A percentile compares a stretch with the other conserved stretches of the same genome.
phyloP scores from a whole-genome alignment of 179 eudicot genomes.

The Silene coronaria region DNA sequence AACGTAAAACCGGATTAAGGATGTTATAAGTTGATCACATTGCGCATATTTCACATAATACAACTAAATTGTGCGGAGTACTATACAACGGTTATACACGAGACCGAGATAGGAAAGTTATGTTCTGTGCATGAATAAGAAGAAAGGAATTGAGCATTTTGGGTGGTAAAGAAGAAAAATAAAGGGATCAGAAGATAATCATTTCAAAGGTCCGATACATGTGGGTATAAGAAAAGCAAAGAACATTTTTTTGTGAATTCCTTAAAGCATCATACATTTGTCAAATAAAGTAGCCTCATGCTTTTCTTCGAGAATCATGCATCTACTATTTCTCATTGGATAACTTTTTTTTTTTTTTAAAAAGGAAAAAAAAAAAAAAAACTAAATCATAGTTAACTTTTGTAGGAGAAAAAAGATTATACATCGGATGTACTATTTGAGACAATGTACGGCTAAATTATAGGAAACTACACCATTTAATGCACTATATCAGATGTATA shows the following conservation, averaged over 20 bases:
- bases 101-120: neutral
- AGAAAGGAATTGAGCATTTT: slow-evolving; percentile 18
- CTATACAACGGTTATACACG: no score
- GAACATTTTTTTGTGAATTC: slow-evolving; percentile 16
- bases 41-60: no score
- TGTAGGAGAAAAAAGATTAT: no score
- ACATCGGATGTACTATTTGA: no score
- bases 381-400: neutral
- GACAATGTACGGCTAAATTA: no score
- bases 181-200: slow-evolving; percentile 6
- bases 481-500: no score
- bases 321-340: neutral
- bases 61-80: no score
- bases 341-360: neutral
- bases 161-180: slow-evolving; percentile 4
- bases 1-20: no score
- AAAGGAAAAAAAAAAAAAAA: no score
- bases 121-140: slow-evolving; percentile 11
- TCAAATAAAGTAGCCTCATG: slow-evolving; percentile 12
- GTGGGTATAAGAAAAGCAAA: slow-evolving; percentile 32
- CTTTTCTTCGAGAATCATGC: slow-evolving; percentile 7
- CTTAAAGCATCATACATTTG: slow-evolving; percentile 12
- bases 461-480: no score
- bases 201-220: slow-evolving; percentile 11
- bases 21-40: no score